phyloP scores from a whole-genome alignment of 2,329 filamentous ascomycete species.

The Alternaria angustiovoidea region DNA sequence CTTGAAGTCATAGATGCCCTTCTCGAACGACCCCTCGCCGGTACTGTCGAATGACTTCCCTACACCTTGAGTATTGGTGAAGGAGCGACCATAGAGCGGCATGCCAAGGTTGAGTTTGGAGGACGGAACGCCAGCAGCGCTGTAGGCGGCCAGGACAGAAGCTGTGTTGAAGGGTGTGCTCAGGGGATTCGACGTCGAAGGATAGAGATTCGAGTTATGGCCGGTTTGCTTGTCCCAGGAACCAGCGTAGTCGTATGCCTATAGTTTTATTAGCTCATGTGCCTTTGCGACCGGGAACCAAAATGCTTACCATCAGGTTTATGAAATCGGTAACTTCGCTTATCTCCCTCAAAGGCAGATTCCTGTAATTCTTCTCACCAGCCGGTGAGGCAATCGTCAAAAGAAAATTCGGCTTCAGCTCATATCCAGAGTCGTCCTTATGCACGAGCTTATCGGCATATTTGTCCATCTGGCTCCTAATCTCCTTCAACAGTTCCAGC shows the following conservation, averaged over 20 bases:
- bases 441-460: constrained; percentile 49
- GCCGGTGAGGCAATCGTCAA: constrained; percentile 57
- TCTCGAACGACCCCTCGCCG: constrained; percentile 84
- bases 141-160: constrained; percentile 75
- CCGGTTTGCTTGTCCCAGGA: constrained; percentile 77
- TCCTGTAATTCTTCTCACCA: constrained; percentile 54
- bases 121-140: constrained; percentile 64
- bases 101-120: constrained; percentile 87
- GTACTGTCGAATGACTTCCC: constrained; percentile 75
- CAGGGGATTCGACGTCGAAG: constrained; percentile 63
- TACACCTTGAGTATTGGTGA: constrained; percentile 77
- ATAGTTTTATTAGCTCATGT: neutral
- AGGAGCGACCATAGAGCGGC: constrained; percentile 90
- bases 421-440: constrained; percentile 16
- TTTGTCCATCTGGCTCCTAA: constrained; percentile 49
- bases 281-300: neutral
- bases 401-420: constrained; percentile 51
- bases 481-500: constrained; percentile 51
- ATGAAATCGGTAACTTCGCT: constrained; percentile 57
- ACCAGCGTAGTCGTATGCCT: constrained; percentile 68
- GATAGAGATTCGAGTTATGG: constrained; percentile 82
- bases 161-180: constrained; percentile 82
- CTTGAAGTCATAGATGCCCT: constrained; percentile 84
- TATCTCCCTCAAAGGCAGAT: constrained; percentile 53
- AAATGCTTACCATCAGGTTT: constrained; percentile 55